Base-by-base conservation (phyloP, 139 green algal genomes). In the Parachlorella kessleri region DNA sequence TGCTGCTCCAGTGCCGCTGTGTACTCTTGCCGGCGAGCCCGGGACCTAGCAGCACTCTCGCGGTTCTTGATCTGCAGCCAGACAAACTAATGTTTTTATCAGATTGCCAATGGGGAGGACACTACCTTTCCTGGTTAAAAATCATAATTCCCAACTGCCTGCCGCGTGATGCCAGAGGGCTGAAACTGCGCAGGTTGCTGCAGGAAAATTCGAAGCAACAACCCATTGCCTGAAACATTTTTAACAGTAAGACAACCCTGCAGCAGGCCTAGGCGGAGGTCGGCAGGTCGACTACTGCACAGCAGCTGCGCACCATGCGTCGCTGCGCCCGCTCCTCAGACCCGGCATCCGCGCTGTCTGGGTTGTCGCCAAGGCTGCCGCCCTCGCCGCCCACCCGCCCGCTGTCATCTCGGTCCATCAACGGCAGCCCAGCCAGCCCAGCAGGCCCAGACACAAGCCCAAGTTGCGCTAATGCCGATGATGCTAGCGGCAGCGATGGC, bases 61-160 rank as follows among this genome's bases (percentile, higher is more conserved):
- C 87, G 53, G 38, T 91, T 91, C 73, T 90, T 91, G 54, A 91
- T 87, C 87, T 89, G 73, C 73, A 59, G 14, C 14, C 48, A 59
- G 48, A n/a, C n/a, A n/a, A n/a, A n/a, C n/a, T n/a, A n/a, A n/a
- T n/a, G n/a, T n/a, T n/a, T n/a, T n/a, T n/a, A n/a, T n/a, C n/a
- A n/a, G n/a, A n/a, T n/a, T n/a, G n/a, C n/a, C n/a, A n/a, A n/a
- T n/a, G n/a, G n/a, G n/a, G n/a, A n/a, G n/a, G n/a, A n/a, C n/a
- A n/a, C n/a, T n/a, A n/a, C n/a, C n/a, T n/a, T n/a, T n/a, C n/a
- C n/a, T n/a, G n/a, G n/a, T n/a, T n/a, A n/a, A n/a, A n/a, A n/a
- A n/a, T n/a, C n/a, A n/a, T n/a, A n/a, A n/a, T n/a, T n/a, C n/a
- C n/a, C n/a, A n/a, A n/a, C n/a, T n/a, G n/a, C n/a, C n/a, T n/a